A percentile compares a stretch with the other conserved stretches of the same genome.
These are phyloP conservation scores for Histomonas meleagridis DNA, from an alignment of 208 protist species.

Conservation along the genomic window DNA sequence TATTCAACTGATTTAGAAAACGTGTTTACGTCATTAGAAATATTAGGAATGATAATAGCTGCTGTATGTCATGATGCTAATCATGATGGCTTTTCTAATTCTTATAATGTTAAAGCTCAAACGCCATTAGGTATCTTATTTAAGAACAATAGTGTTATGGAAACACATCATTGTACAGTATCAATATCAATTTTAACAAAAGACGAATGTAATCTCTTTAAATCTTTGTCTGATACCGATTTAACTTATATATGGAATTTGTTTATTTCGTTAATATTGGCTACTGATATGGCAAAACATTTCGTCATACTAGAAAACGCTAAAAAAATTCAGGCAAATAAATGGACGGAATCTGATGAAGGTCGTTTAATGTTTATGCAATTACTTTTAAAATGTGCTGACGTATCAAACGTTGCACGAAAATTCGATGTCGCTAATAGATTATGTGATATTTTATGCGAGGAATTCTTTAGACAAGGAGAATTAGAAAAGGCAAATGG, in stretches of 20 bases:
- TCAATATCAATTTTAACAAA: slow-evolving; percentile 42
- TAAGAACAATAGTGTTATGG: slow-evolving; percentile 57
- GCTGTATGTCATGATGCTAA: slow-evolving; percentile 80
- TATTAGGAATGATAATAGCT: slow-evolving; percentile 67
- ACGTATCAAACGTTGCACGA: background rate
- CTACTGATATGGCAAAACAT: slow-evolving; percentile 55
- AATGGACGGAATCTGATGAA: background rate
- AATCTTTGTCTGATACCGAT: slow-evolving; percentile 39
- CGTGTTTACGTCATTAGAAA: slow-evolving; percentile 57
- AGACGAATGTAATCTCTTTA: slow-evolving; percentile 44
- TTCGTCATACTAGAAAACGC: slow-evolving; percentile 41
- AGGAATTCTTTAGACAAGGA: background rate
- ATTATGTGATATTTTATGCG: background rate
- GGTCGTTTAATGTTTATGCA: background rate
- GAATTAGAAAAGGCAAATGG: background rate
- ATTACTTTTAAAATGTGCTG: background rate
- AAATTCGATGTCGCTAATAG: background rate
- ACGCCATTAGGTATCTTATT: slow-evolving; percentile 66
- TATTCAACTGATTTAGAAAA: slow-evolving; percentile 54
- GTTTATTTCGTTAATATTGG: slow-evolving; percentile 50
- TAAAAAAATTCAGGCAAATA: background rate
- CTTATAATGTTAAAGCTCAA: slow-evolving; percentile 72
- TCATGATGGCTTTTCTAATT: slow-evolving; percentile 84
- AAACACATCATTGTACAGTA: slow-evolving; percentile 55
- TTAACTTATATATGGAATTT: slow-evolving; percentile 45